phyloP scores from a whole-genome alignment of 225 moss, liverwort and hornwort species.

The Anthoceros angustus region DNA sequence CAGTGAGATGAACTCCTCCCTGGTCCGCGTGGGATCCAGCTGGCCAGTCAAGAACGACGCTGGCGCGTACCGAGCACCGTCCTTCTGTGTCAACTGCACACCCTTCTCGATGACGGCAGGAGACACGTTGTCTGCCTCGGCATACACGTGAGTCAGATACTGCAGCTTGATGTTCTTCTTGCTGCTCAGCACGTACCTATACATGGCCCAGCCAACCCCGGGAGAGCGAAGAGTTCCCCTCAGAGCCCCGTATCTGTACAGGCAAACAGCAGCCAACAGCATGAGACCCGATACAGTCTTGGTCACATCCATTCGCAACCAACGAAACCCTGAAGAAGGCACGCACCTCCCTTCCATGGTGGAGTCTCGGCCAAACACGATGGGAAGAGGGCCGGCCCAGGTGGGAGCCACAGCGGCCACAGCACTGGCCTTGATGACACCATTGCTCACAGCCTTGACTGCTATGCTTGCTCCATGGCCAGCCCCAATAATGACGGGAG shows the following conservation, averaged over 20 bases:
- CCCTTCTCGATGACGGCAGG: slow-evolving; percentile 50
- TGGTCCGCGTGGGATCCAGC: slow-evolving; percentile 46
- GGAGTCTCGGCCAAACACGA: slow-evolving; percentile 70
- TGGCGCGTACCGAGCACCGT: slow-evolving; percentile 81
- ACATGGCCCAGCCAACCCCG: slow-evolving; percentile 87
- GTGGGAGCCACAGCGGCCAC: slow-evolving; percentile 83
- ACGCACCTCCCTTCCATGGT: slow-evolving; percentile 68
- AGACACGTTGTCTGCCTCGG: slow-evolving; percentile 73
- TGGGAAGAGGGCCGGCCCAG: slow-evolving; percentile 89
- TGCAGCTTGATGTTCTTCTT: slow-evolving; percentile 67
- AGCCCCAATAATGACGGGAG: slow-evolving; percentile 58
- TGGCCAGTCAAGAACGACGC: slow-evolving; percentile 76
- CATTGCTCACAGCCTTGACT: slow-evolving; percentile 60
- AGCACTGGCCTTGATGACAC: slow-evolving; percentile 40
- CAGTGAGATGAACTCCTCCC: slow-evolving; percentile 51
- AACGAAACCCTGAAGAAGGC: background rate
- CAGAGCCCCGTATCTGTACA: slow-evolving; percentile 52
- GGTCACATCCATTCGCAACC: background rate
- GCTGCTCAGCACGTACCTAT: slow-evolving; percentile 85
- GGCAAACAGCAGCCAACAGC: background rate
- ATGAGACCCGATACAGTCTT: background rate
- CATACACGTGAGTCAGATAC: slow-evolving; percentile 76
- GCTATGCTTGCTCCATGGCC: slow-evolving; percentile 80
- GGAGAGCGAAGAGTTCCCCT: slow-evolving; percentile 56
- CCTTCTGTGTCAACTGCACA: slow-evolving; percentile 59